These are phyloP conservation scores for Trypanosoma avium DNA, from an alignment of 208 protist species.

Conservation along the genomic window DNA sequence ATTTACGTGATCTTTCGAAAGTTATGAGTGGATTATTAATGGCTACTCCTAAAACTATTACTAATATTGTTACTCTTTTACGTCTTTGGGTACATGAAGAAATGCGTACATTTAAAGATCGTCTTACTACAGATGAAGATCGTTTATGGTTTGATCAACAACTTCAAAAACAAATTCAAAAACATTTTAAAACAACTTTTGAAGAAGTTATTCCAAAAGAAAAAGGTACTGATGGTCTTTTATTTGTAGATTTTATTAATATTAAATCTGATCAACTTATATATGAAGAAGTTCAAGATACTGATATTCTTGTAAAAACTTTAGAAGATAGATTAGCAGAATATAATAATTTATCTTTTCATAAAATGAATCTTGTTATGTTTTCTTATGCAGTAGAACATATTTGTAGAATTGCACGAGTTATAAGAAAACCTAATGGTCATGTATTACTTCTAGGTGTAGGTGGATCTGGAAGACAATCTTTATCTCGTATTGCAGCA, in stretches of 20 bases:
- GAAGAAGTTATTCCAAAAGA: constrained; percentile 62
- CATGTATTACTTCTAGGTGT: constrained; percentile 98
- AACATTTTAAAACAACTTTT: constrained; percentile 79
- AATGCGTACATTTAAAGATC: constrained; percentile 94
- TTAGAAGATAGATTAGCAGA: constrained; percentile 92
- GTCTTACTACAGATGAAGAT: constrained; percentile 92
- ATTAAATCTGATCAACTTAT: constrained; percentile 57
- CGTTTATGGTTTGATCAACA: constrained; percentile 92
- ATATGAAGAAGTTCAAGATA: constrained; percentile 92
- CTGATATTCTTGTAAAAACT: constrained; percentile 66
- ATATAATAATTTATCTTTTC: constrained; percentile 89
- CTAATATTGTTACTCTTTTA: constrained; percentile 54
- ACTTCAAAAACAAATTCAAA: constrained; percentile 67
- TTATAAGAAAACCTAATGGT: constrained; percentile 95
- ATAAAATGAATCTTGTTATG: constrained; percentile 96
- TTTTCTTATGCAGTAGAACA: constrained; percentile 98
- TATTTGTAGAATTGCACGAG: constrained; percentile 94
- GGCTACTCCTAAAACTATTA: constrained; percentile 68
- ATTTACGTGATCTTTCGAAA: constrained; percentile 97
- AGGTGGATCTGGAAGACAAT: constrained; percentile 97
- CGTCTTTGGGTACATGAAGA: constrained; percentile 97
- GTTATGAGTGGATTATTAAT: constrained; percentile 96
- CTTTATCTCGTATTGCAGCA: constrained; percentile 94
- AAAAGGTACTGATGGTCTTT: constrained; percentile 38
- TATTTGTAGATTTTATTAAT: constrained; percentile 96